A percentile compares a stretch with the other conserved stretches of the same genome.
phyloP scores from a whole-genome alignment of 257 asterid genomes.

The Ilex aquifolium region DNA sequence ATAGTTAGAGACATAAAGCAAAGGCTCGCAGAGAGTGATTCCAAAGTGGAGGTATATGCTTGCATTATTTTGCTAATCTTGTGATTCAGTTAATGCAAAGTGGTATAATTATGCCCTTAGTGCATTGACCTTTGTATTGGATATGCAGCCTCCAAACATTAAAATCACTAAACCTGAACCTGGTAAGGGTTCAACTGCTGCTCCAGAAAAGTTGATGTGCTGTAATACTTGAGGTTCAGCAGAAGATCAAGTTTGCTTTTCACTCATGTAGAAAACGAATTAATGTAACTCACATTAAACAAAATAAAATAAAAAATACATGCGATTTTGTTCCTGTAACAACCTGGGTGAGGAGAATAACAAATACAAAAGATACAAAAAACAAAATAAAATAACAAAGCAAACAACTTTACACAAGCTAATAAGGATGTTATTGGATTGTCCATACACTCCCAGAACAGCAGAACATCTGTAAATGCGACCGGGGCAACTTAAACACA shows the following conservation, averaged over 20 bases:
- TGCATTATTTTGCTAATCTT: neutral
- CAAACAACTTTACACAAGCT: neutral
- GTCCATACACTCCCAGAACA: neutral
- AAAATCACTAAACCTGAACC: slow-evolving; percentile 33
- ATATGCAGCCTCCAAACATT: slow-evolving; percentile 33
- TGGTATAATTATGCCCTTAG: neutral
- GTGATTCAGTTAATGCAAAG: neutral
- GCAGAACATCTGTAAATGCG: no score
- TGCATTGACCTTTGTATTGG: neutral
- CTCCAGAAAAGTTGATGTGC: slow-evolving; percentile 34
- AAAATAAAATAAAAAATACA: no score
- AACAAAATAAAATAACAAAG: no score
- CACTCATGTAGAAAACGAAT: no score
- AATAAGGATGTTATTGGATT: neutral
- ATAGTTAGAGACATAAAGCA: slow-evolving; percentile 26
- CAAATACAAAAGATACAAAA: no score
- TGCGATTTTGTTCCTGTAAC: no score
- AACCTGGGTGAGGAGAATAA: no score
- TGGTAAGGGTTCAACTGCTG: slow-evolving; percentile 16
- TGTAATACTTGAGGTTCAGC: slow-evolving; percentile 24
- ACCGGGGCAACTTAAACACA: no score
- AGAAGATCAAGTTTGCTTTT: neutral
- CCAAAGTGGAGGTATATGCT: slow-evolving; percentile 17
- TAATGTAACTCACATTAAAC: no score
- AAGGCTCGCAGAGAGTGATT: slow-evolving; percentile 24